A percentile compares a stretch with the other conserved stretches of the same genome.
Conservation (phyloP, 2,329 filamentous ascomycete species). For the Cryphonectria carpinicola region DNA sequence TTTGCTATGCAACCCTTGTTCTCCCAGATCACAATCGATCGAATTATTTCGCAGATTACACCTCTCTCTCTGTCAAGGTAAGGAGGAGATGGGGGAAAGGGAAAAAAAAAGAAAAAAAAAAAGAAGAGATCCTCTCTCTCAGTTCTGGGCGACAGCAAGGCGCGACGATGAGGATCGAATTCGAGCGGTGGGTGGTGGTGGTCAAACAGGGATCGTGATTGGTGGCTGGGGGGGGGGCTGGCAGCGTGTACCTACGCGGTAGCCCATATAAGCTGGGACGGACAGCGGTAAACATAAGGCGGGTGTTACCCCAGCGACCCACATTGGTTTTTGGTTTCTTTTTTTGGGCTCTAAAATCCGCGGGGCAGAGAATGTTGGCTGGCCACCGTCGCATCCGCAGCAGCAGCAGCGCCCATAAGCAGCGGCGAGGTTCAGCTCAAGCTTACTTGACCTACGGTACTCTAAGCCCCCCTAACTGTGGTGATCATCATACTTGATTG, state of each 20-base stretch:
- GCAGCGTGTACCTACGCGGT: slow-evolving; percentile 3
- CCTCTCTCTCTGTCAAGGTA: not conserved
- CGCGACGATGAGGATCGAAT: slow-evolving; percentile 1
- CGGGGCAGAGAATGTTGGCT: not conserved
- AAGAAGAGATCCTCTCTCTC: not conserved
- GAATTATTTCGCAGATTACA: not conserved
- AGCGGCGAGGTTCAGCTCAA: slow-evolving; percentile 2
- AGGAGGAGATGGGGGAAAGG: not conserved
- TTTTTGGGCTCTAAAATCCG: slow-evolving; percentile 5
- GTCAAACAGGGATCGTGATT: slow-evolving; percentile 5
- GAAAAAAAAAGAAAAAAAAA: not conserved
- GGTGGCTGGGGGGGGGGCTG: not conserved
- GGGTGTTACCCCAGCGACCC: slow-evolving; percentile 18
- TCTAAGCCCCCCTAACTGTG: too few relatives aligned
- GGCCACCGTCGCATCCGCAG: not conserved
- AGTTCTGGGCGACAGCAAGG: not conserved
- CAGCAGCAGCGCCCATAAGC: not conserved
- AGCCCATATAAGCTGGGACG: not conserved
- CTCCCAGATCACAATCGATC: not conserved
- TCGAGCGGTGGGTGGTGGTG: not conserved
- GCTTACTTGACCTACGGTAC: not conserved
- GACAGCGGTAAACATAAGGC: slow-evolving; percentile 16
- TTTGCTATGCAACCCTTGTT: not conserved
- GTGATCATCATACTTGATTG: not conserved
- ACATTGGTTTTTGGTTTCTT: not conserved